These are phyloP conservation scores for Beverwykella pulmonaria DNA, from an alignment of 495 filamentous ascomycete species.

Conservation along the genomic window DNA sequence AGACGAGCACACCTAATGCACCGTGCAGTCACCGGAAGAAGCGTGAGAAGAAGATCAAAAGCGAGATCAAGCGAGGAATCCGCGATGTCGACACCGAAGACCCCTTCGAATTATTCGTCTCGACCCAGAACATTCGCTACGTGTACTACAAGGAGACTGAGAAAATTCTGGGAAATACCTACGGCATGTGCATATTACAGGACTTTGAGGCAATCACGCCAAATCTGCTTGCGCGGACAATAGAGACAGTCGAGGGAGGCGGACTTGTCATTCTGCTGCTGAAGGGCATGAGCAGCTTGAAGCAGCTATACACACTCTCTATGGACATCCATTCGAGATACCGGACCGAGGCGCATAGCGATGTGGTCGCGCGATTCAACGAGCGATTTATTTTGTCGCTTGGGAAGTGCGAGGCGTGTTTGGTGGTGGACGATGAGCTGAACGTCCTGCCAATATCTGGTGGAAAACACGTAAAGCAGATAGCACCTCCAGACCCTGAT, in stretches of 20 bases:
- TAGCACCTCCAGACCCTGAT: constrained; percentile 69
- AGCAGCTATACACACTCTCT: constrained; percentile 93
- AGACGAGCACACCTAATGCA: neutral
- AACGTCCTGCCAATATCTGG: constrained; percentile 98
- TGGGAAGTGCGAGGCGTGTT: constrained; percentile 88
- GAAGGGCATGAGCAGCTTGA: constrained; percentile 96
- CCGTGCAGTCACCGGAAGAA: constrained; percentile 83
- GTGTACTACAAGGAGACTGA: constrained; percentile 99
- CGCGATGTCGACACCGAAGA: constrained; percentile 95
- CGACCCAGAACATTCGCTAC: constrained; percentile 95
- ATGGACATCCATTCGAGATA: constrained; percentile 99
- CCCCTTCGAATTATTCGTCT: constrained; percentile 97
- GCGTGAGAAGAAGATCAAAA: constrained; percentile 96
- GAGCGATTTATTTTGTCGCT: constrained; percentile 96
- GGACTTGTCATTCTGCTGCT: constrained; percentile 87
- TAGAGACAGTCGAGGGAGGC: constrained; percentile 97
- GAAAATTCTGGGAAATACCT: constrained; percentile 97
- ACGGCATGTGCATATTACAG: constrained; percentile 97
- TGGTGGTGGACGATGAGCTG: constrained; percentile 96
- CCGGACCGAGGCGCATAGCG: constrained; percentile 92
- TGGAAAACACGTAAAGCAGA: constrained; percentile 83
- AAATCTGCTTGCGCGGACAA: constrained; percentile 89
- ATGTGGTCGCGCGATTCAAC: constrained; percentile 96
- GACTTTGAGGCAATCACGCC: constrained; percentile 98
- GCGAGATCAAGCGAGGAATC: constrained; percentile 93